A percentile compares a stretch with the other conserved stretches of the same genome.
Evolutionary conservation across 1,284 basidiomycete species (phyloP).

Genomic region (Peniophora sp.): DNA sequence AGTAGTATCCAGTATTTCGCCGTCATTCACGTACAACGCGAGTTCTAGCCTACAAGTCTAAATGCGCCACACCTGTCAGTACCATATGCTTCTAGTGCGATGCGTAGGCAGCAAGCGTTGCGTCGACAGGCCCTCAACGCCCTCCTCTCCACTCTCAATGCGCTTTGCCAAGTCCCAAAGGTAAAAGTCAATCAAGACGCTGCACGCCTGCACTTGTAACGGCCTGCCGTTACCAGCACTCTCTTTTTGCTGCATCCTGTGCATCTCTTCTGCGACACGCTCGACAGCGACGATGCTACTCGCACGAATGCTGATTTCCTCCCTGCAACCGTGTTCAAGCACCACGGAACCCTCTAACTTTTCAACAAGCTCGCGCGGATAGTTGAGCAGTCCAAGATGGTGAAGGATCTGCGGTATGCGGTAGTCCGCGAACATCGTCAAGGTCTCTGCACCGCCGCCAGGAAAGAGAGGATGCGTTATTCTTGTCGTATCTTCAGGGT

Average conservation of each 20-base stretch:
- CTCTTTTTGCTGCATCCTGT: conserved; percentile 11
- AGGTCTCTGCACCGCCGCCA: conserved; percentile 40
- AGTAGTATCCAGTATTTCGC: too few species aligned
- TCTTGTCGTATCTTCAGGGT: conserved; percentile 34
- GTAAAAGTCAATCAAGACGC: conserved; percentile 80
- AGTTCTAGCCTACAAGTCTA: too few species aligned
- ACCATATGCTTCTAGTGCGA: conserved; percentile 78
- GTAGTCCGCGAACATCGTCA: conserved; percentile 88
- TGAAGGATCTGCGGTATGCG: conserved; percentile 80
- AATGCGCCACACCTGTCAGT: conserved; percentile 30
- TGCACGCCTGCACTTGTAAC: conserved; percentile 41
- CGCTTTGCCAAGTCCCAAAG: conserved; percentile 80
- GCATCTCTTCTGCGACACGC: conserved; percentile 49
- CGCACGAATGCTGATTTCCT: conserved; percentile 67
- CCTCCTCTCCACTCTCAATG: conserved; percentile 53
- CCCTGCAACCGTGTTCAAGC: conserved; percentile 47
- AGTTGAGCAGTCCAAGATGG: conserved; percentile 64
- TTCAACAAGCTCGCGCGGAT: conserved; percentile 47
- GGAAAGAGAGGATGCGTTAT: conserved; percentile 64
- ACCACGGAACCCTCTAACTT: conserved; percentile 34
- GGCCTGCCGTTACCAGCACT: conserved; percentile 17
- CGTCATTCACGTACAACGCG: too few species aligned
- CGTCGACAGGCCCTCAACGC: conserved; percentile 48
- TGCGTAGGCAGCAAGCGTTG: conserved; percentile 61
- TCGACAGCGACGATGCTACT: conserved; percentile 76